phyloP scores from a whole-genome alignment of 176 grass and related monocot genomes.

The Areca catechu region DNA sequence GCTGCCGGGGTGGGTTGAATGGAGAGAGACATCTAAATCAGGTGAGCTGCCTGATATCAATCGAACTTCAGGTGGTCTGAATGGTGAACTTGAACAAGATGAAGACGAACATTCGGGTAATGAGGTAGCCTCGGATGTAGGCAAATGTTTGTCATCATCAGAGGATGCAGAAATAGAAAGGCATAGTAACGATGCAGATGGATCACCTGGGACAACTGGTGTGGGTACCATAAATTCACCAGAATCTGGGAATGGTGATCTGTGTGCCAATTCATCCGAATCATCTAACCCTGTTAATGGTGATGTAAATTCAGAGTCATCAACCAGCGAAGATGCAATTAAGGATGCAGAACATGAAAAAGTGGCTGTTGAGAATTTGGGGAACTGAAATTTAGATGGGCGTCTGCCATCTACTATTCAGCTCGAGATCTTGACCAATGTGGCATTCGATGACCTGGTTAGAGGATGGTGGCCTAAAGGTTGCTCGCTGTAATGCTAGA shows the following conservation, averaged over 20 bases:
- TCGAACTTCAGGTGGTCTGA: neutral
- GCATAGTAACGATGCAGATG: neutral
- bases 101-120: neutral
- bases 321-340: neutral
- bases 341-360: slow-evolving; percentile 5
- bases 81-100: slow-evolving; percentile 2
- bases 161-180: neutral
- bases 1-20: slow-evolving; percentile 5
- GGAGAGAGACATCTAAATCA: slow-evolving; percentile 1
- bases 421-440: neutral
- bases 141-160: neutral
- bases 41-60: neutral
- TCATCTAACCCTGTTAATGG: neutral
- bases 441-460: neutral
- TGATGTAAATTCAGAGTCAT: neutral
- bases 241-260: neutral
- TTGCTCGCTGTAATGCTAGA: neutral
- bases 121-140: neutral
- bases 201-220: neutral
- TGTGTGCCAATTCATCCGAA: neutral
- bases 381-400: slow-evolving; percentile 1
- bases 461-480: neutral
- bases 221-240: neutral
- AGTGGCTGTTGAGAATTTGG: neutral
- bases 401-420: too few relatives aligned